phyloP scores from a whole-genome alignment of 352 stramenopile genomes.

The Hyaloperonospora brassicae region DNA sequence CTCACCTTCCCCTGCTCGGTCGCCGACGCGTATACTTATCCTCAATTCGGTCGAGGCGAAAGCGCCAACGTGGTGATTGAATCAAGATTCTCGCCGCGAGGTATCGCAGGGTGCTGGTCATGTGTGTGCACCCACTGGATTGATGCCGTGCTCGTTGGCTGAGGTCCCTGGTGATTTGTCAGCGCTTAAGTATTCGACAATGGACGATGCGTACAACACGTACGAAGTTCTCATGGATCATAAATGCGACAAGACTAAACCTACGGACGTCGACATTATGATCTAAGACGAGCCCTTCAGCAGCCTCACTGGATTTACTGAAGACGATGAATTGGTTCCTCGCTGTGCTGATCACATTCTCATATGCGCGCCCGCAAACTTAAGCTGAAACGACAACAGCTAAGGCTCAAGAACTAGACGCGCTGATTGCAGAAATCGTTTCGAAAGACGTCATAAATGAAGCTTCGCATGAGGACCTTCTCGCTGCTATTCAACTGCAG shows the following conservation, averaged over 20 bases:
- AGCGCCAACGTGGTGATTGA: neutral
- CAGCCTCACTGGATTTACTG: neutral
- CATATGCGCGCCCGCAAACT: neutral
- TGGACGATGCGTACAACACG: neutral
- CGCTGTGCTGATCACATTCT: neutral
- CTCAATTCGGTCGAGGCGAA: neutral
- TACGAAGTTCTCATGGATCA: neutral
- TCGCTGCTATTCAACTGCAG: neutral
- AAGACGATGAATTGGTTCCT: neutral
- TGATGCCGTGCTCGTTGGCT: neutral
- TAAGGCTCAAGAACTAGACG: neutral
- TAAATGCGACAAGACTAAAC: neutral
- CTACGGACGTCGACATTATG: neutral
- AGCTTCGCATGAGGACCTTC: neutral
- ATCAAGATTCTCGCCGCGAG: neutral
- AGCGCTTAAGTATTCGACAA: neutral
- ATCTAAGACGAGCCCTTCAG: neutral
- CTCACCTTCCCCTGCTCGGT: neutral
- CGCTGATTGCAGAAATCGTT: neutral
- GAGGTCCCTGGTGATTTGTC: neutral
- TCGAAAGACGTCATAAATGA: neutral
- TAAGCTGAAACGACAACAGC: neutral
- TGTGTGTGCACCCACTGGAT: neutral
- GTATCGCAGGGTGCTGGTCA: neutral
- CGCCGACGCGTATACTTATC: neutral